Base-by-base conservation (phyloP, 164 flowering plant genomes). In the Litsea cubeba region DNA sequence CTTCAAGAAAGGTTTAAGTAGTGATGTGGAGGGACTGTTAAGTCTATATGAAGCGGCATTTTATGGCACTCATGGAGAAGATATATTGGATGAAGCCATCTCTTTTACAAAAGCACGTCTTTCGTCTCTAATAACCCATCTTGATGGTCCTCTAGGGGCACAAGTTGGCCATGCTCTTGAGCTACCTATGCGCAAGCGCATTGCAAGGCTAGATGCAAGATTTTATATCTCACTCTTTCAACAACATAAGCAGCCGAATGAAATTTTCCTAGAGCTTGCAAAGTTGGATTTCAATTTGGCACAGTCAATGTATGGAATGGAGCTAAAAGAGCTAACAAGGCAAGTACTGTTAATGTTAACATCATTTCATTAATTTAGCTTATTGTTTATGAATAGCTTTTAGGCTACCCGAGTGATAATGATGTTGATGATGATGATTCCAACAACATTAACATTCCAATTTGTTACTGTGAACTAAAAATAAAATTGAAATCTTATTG, bases 1-100 rank as follows among this genome's bases (percentile, higher is more conserved):
- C 4, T 82, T 87, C 62, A 68, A 68, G 50, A 5, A 28, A 26
- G 24, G 50, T 24, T 49, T 77, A 51, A 57, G 35, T 1, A 50
- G 70, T 46, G 82, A 82, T 67, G 58, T 76, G 10, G 72, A 23
- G 32, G 85, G 84, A 24, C 26, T 83, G 49, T 72, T 81, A 71
- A 73, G 76, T 40, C 58, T 86, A 24, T 86, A 78, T 72, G 87
- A 84, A 78, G 85, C 84, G 1, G 66, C 84, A 62, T 78, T 80
- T 25, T 73, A 81, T 26, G 68, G 82, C 28, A 68, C 79, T n/a
- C 66, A 72, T 40, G 93, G 88, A 35, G 93, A 91, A 72, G 60
- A 81, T 24, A 78, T 81, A 65, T 84, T 91, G 8, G 88, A 89
- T 15, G 83, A 86, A 73, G 88, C 85, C 12, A 40, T 62, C 30